Base-by-base conservation (phyloP, 2,329 filamentous ascomycete genomes). In the Verticillium isaacii region DNA sequence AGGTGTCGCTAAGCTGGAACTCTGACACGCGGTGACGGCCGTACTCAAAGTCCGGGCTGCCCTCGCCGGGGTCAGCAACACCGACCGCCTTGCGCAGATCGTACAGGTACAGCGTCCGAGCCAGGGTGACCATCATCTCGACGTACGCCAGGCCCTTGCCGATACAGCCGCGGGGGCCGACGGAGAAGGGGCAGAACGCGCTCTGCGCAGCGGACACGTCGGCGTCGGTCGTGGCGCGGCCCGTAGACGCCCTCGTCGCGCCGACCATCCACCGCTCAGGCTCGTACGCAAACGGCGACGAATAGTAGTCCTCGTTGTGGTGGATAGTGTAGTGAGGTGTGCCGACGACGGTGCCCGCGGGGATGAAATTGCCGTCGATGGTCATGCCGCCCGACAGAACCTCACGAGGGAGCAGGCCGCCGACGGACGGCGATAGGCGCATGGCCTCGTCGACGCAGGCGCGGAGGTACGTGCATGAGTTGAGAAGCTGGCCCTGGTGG, bases 141-240 rank as follows among this genome's bases (percentile, higher is more conserved):
- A 84, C 80, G 67, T 90, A 89, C 2, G 88, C 88, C 55, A 90
- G 74, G 0, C 83, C 82, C 79, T 91, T 91, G 0, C 89, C 89
- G 60, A 92, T 90, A 69, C 89, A 92, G 2, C 88, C 88, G 12
- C 89, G 77, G 0, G 88, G 86, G 0, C 89, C 89, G 64, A 91
- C 78, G 56, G 84, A 87, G 68, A 92, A 92, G 1, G 91, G 89
- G 65, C 88, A 92, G 74, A 91, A 94, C 0, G 90, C 90, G 37
- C 80, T 82, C 58, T 89, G 83, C 2, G 89, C 88, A 5, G 78
- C 69, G 2, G 79, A 76, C 1, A 85, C 76, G 59, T 85, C 82
- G 1, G 80, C 78, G 62, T 82, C 80, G 5, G 76, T 81, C 1
- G 80, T 79, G 34, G 71, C 67, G 61, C 72, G 73, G 45, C 75